phyloP scores from a whole-genome alignment of 371 early-diverging fungal species.

The Mortierella sp. region DNA sequence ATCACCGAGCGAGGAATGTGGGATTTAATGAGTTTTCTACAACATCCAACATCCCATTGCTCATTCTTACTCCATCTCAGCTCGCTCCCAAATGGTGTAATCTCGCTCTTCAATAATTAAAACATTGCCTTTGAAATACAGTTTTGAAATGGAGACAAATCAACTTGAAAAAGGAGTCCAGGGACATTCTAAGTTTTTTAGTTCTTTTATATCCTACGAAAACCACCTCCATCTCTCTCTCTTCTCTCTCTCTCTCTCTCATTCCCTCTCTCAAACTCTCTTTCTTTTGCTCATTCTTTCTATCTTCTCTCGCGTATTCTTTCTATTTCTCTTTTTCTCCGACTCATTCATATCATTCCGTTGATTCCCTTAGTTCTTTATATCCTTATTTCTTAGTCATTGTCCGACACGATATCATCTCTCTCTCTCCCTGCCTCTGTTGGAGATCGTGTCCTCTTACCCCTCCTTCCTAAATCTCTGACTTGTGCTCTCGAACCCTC shows the following conservation, averaged over 20 bases:
- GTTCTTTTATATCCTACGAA: conserved; percentile 18
- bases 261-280: conserved; percentile 6
- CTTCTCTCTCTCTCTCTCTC: conserved; percentile 5
- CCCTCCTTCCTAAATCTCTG: not conserved
- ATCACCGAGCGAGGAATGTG: conserved; percentile 1
- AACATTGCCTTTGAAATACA: too few relatives aligned
- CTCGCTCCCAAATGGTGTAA: not conserved
- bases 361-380: not conserved
- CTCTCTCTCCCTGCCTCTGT: not conserved
- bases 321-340: conserved; percentile 8
- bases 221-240: conserved; percentile 14
- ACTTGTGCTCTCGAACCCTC: not conserved
- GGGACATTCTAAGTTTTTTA: not conserved
- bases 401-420: not conserved
- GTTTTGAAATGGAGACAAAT: not conserved
- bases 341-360: not conserved
- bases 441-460: not conserved
- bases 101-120: too few relatives aligned
- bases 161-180: conserved; percentile 7
- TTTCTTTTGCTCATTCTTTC: not conserved
- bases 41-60: not conserved
- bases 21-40: too few relatives aligned
- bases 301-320: not conserved
- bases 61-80: not conserved
- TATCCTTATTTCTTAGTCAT: conserved; percentile 1